Evolutionary conservation across 2,329 filamentous ascomycete species (phyloP), one percentile per base, ranked within the genome.

Genomic region (Penicillium psychrosexuale): DNA sequence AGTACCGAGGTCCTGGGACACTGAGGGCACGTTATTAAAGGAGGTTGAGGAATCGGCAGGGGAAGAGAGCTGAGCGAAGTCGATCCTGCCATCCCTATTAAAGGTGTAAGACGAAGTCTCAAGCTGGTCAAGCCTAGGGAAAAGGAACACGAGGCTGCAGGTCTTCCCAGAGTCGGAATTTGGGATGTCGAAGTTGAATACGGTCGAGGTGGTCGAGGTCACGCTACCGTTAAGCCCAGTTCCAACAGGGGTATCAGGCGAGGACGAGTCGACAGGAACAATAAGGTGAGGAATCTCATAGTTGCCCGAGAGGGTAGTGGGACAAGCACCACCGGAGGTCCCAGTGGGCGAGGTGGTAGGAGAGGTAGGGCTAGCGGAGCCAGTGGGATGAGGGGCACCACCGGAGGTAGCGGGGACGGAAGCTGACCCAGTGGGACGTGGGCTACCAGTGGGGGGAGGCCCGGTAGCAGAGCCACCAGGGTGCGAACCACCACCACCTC

Each of bases 181-280:
- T 1, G 82, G 82, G 40, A 89, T 82, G 65, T 87, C 84, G 72
- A 89, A 89, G 75, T 87, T 87, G 80, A 86, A 89, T 65, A 88
- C 80, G 12, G 81, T 80, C 9, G 81, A 82, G 46, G 82, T 70
- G 19, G 71, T 75, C 17, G 76, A 70, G 12, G 80, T 81, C 36
- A 87, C 75, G 11, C 79, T 78, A 50, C 84, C 85, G 59, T 82
- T 80, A 72, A 76, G 81, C 1, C 77, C 78, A 2, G 80, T 83
- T 8, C 84, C 84, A 40, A 73, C 72, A 0, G 80, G 74, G 4
- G 72, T 77, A 66, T 80, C 70, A 0, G 85, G 83, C 15, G 79
- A 72, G 15, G 76, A 71, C 3, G 78, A 80, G 71, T 84, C 78
- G 58, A 88, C 71, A 5, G 84, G 81, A 31, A 88, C 70, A 64